A percentile compares a stretch with the other conserved stretches of the same genome.
phyloP scores from a whole-genome alignment of 2,329 filamentous ascomycete species.

The Fusarium sp. region DNA sequence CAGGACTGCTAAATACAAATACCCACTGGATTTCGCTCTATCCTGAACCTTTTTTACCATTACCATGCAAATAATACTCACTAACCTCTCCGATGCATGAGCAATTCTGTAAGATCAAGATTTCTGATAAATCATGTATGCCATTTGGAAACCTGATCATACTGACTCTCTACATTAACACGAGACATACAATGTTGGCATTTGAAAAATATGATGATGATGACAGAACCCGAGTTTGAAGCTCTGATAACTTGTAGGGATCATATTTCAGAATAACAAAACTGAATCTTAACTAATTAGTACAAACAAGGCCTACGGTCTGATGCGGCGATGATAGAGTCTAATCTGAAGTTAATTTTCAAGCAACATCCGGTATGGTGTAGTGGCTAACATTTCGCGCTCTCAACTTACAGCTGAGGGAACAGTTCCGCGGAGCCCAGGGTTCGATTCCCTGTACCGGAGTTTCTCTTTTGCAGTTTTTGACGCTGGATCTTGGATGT shows the following conservation, averaged over 20 bases:
- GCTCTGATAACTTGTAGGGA: too few species aligned
- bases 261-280: background rate
- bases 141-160: background rate
- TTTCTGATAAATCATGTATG: background rate
- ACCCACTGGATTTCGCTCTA: background rate
- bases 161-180: background rate
- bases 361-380: slow-evolving; percentile 44
- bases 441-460: slow-evolving; percentile 44
- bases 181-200: background rate
- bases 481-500: too few species aligned
- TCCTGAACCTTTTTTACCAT: too few species aligned
- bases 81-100: background rate
- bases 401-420: slow-evolving; percentile 37
- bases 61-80: background rate
- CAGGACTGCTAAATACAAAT: slow-evolving; percentile 7
- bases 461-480: slow-evolving; percentile 12
- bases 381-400: slow-evolving; percentile 49
- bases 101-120: background rate
- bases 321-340: rapidly evolving
- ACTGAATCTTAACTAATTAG: background rate
- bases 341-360: rapidly evolving
- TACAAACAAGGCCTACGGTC: background rate
- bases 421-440: slow-evolving; percentile 38
- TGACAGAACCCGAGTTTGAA: background rate
- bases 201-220: background rate